These are phyloP conservation scores for Penicillium brevicompactum DNA, from an alignment of 2,329 filamentous ascomycete species.

Conservation along the genomic window DNA sequence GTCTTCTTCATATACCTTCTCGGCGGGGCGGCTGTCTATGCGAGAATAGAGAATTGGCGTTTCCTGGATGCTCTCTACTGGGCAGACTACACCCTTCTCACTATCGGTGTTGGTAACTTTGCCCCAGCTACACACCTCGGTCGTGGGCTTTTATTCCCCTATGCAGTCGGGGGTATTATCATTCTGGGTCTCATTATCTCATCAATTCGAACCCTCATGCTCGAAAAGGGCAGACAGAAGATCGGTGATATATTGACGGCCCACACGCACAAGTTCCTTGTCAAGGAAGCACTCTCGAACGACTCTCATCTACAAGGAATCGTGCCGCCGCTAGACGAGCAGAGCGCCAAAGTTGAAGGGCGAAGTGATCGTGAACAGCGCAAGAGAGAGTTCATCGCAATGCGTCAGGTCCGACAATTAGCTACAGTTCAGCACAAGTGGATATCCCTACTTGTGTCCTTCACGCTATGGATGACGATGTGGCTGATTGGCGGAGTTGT, in stretches of 20 bases:
- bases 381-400: conserved; percentile 45
- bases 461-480: conserved; percentile 42
- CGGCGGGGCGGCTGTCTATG: conserved; percentile 41
- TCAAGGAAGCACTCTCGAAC: conserved; percentile 26
- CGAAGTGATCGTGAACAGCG: conserved; percentile 27
- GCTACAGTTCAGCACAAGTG: conserved; percentile 46
- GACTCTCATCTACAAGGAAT: conserved; percentile 15
- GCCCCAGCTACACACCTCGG: conserved; percentile 36
- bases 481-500: conserved; percentile 47
- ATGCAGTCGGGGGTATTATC: conserved; percentile 38
- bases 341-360: conserved; percentile 5
- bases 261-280: conserved; percentile 33
- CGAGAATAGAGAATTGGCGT: conserved; percentile 38
- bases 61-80: conserved; percentile 40
- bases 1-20: conserved; percentile 44
- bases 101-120: conserved; percentile 39
- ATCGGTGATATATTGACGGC: conserved; percentile 38
- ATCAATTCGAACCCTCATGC: conserved; percentile 39
- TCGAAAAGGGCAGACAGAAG: conserved; percentile 42
- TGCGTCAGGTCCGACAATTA: conserved; percentile 48
- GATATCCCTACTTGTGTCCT: conserved; percentile 41
- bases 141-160: conserved; percentile 37
- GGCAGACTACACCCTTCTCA: conserved; percentile 39
- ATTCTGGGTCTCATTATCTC: conserved; percentile 38
- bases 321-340: conserved; percentile 16